phyloP scores from a whole-genome alignment of 2,329 filamentous ascomycete species.

The Pseudogymnoascus sp. region DNA sequence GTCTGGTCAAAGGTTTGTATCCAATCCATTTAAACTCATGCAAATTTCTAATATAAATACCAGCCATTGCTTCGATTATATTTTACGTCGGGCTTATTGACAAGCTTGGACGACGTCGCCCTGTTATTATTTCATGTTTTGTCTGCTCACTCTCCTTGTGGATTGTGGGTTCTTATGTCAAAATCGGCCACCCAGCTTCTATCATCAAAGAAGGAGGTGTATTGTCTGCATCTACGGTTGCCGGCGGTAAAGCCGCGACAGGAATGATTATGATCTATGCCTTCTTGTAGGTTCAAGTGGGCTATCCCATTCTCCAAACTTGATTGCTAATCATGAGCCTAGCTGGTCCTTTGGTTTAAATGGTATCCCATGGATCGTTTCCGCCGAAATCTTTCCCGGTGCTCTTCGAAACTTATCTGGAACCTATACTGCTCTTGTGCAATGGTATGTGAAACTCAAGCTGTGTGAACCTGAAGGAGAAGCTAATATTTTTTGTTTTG shows the following conservation, averaged over 20 bases:
- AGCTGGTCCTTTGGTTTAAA: constrained; percentile 28
- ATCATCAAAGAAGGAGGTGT: constrained; percentile 28
- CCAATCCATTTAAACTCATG: not conserved
- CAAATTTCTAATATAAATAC: not conserved
- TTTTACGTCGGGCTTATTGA: constrained; percentile 37
- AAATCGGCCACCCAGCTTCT: constrained; percentile 40
- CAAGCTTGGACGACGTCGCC: constrained; percentile 34
- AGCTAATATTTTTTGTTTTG: constrained; percentile 31
- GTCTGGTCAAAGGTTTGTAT: constrained; percentile 32
- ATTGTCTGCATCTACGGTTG: constrained; percentile 35
- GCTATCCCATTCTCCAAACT: not conserved
- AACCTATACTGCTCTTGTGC: constrained; percentile 10
- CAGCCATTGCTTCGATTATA: constrained; percentile 34
- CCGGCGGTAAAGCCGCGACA: constrained; percentile 45
- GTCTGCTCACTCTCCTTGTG: constrained; percentile 43
- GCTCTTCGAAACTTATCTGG: constrained; percentile 11
- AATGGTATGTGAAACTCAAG: not conserved
- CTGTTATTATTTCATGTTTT: constrained; percentile 41
- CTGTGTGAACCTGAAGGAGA: not conserved
- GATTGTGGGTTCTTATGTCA: constrained; percentile 47
- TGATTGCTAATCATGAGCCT: not conserved
- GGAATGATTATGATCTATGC: constrained; percentile 48
- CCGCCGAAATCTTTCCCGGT: constrained; percentile 13
- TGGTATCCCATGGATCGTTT: constrained; percentile 14
- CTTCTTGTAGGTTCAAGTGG: not conserved